Base-by-base conservation (phyloP, 768 basidiomycete species). In the Naganishia kalamii region DNA sequence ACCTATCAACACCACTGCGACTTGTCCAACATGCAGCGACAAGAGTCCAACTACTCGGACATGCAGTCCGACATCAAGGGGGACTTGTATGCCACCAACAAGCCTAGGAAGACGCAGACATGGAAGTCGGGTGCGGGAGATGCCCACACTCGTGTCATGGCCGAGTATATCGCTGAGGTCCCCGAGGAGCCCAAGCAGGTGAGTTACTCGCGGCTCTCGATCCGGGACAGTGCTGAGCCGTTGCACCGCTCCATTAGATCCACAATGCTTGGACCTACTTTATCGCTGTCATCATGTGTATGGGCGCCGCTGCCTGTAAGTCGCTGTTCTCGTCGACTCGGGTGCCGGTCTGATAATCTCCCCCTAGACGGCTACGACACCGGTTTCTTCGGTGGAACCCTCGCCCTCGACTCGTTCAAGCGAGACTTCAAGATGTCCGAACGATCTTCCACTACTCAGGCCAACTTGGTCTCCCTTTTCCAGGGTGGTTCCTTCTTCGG, bases 401-500 rank as follows among this genome's bases (percentile, higher is more conserved):
- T 69, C n/a, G 68, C 65, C 51, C 61, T 69, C n/a, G 65, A 65
- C 48, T 52, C 65, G 17, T 69, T 69, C 65, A 62, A 47, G 29
- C 62, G 52, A 23, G 64, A 66, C 30, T 69, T 69, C 43, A 47
- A 35, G 4, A 32, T 69, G 32, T 43, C 11, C 33, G 52, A 85
- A 17, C 21, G 37, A 10, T 25, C 33, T 23, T 32, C 43, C 35
- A 46, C 27, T 21, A 47, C 48, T 11, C 51, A 61, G 33, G 65
- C 69, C 33, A 70, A 72, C 50, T 46, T 72, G 27, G 71, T 72
- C 47, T 72, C 71, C 10, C 66, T 70, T 50, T 72, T 72, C 68
- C 71, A 72, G 33, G 71, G 61, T 15, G 70, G 71, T n/a, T 70
- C 67, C 7, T 72, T 72, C 71, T 72, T 72, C 33, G 71, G 71